These are phyloP conservation scores for Gentiana macrophylla DNA, from an alignment of 257 asterid genomes.

Conservation along the genomic window DNA sequence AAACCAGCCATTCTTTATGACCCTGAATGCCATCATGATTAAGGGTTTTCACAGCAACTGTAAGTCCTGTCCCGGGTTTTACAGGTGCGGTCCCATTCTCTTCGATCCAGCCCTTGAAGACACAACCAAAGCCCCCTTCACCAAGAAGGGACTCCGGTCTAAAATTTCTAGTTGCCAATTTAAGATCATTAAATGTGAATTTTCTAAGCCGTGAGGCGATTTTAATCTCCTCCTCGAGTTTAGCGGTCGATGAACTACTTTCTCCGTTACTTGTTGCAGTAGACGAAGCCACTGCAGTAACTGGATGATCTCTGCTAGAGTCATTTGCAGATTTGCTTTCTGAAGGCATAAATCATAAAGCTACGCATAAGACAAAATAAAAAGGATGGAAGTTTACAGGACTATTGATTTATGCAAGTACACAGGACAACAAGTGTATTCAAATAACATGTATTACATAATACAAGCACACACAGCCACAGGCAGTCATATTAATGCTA, in stretches of 20 bases:
- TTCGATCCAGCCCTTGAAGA: constrained; percentile 97
- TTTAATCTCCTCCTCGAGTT: constrained; percentile 80
- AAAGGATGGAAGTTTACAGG: too few relatives aligned
- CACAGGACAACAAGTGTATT: too few relatives aligned
- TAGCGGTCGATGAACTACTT: constrained; percentile 63
- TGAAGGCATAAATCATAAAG: constrained; percentile 11
- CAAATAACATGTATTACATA: too few relatives aligned
- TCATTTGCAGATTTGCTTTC: constrained; percentile 64
- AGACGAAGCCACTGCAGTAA: constrained; percentile 47
- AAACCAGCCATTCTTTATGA: constrained; percentile 99
- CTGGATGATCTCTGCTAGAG: constrained; percentile 58
- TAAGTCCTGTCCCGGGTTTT: constrained; percentile 96
- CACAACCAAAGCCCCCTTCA: constrained; percentile 99
- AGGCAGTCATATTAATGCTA: too few relatives aligned
- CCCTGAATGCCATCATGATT: constrained; percentile 99
- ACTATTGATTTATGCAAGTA: too few relatives aligned
- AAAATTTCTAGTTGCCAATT: constrained; percentile 83
- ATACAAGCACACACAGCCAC: too few relatives aligned
- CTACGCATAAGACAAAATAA: too few relatives aligned
- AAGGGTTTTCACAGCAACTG: constrained; percentile 94
- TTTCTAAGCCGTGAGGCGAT: constrained; percentile 80
- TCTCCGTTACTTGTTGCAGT: constrained; percentile 62
- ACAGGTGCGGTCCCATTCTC: constrained; percentile 99
- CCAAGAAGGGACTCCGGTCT: constrained; percentile 98
- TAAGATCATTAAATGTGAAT: constrained; percentile 77